Base-by-base conservation (phyloP, 1,139 yeast species). In the Sugiyamaella xylanicola region DNA sequence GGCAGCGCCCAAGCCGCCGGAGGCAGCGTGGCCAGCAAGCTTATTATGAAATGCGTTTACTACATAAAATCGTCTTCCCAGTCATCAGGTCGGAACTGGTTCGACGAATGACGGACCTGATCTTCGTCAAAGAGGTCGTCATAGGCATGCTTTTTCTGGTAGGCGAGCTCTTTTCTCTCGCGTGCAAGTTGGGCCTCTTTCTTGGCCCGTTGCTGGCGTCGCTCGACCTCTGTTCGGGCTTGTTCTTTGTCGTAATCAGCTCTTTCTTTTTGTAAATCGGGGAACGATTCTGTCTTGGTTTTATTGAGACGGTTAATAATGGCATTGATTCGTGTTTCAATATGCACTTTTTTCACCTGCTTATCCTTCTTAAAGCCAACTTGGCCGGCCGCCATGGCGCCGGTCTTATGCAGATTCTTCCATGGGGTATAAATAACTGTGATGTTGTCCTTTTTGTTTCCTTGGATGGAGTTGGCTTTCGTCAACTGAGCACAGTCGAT, bases 371-470 rank as follows among this genome's bases (percentile, higher is more conserved):
- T 76, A 70, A 87, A 89, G 0, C 89, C 82, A 3, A 88, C 96
- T 47, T 91, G 90, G 3, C 96, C 96, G n/a, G 81, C 81, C 51
- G 83, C 91, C 95, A 87, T 88, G 41, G 82, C 80, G 3, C 86
- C 87, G 55, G 83, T 84, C 60, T 87, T 86, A 51, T 80, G 79
- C 55, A 89, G 74, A 67, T 89, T 89, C 45, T 79, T 78, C 78
- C 90, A 89, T 0, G 95, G 91, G 0, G 96, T 88, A 64, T 84
- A 84, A 52, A 89, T 81, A 15, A 89, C 80, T 0, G 87, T 83
- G 56, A 87, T 76, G 64, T 86, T 85, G 65, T 84, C 83, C 63
- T 81, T 71, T 67, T 89, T 89, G 71, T 84, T 87, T 4, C 89
- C 96, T 65, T 85, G 84, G 51, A 87, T 87, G 15, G 95, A 86